These are phyloP conservation scores for Litchi chinensis DNA, from an alignment of 345 rosid species.

Conservation along the genomic window DNA sequence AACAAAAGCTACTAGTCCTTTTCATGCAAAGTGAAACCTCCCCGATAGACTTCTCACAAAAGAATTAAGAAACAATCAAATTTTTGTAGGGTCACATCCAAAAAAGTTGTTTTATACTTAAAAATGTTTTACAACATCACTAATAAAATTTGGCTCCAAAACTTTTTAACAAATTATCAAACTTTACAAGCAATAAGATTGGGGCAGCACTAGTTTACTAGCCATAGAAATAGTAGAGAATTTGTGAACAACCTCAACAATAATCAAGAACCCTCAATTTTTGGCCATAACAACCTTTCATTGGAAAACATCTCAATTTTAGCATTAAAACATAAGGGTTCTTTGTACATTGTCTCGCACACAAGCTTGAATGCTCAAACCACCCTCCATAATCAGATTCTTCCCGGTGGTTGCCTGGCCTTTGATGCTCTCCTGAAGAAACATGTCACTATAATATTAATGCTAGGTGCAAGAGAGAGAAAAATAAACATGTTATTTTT, in stretches of 20 bases:
- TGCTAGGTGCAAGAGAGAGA: neutral
- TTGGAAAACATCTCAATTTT: slow-evolving; percentile 5
- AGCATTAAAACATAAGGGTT: slow-evolving; percentile 16
- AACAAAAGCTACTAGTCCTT: neutral
- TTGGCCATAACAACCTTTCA: slow-evolving; percentile 11
- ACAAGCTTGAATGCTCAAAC: slow-evolving; percentile 9
- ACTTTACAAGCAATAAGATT: slow-evolving; percentile 22
- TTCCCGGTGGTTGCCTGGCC: slow-evolving; percentile 66
- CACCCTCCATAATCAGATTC: slow-evolving; percentile 35
- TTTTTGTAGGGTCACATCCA: slow-evolving; percentile 19
- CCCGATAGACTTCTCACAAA: slow-evolving; percentile 19
- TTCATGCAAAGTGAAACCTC: neutral
- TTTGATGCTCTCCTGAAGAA: slow-evolving; percentile 66
- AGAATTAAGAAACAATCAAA: slow-evolving; percentile 19
- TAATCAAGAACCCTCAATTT: neutral
- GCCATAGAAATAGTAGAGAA: slow-evolving; percentile 16
- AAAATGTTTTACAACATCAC: neutral
- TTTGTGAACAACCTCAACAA: slow-evolving; percentile 7
- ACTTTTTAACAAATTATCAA: slow-evolving; percentile 11
- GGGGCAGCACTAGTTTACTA: slow-evolving; percentile 12
- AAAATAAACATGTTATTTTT: neutral
- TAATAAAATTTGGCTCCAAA: slow-evolving; percentile 7
- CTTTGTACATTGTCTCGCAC: slow-evolving; percentile 19
- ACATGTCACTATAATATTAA: neutral
- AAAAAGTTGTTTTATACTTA: slow-evolving; percentile 20